Percentiles rank a stretch among this genome's conserved stretches.
Conservation (phyloP, 306 rosid genomes). For the Ceratonia siliqua region DNA sequence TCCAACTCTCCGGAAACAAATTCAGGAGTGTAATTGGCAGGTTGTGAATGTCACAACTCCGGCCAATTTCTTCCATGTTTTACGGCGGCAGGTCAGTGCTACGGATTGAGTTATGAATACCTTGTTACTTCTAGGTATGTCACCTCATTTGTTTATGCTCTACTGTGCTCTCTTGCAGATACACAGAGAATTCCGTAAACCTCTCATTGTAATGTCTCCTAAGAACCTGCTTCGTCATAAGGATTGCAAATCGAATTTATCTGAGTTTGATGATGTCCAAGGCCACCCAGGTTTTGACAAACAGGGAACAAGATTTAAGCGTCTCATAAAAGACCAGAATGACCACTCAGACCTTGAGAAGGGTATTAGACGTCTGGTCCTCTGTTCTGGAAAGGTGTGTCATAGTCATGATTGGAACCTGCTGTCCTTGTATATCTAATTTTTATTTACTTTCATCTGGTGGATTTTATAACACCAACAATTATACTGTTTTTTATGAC, state of each 20-base stretch:
- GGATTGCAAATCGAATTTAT: slow-evolving; percentile 83
- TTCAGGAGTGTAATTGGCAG: slow-evolving; percentile 96
- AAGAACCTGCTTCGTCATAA: slow-evolving; percentile 89
- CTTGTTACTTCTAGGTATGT: slow-evolving; percentile 4
- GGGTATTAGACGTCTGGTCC: slow-evolving; percentile 77
- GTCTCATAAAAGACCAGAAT: slow-evolving; percentile 84
- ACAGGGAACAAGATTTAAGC: slow-evolving; percentile 97
- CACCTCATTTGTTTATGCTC: slow-evolving; percentile 20
- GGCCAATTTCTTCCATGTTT: slow-evolving; percentile 92
- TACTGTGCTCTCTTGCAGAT: slow-evolving; percentile 45
- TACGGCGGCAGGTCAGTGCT: slow-evolving; percentile 75
- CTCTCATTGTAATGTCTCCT: slow-evolving; percentile 90
- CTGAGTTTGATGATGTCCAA: slow-evolving; percentile 90
- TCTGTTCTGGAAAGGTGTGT: slow-evolving; percentile 89
- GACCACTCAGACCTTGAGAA: slow-evolving; percentile 74
- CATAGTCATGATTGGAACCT: slow-evolving; percentile 6
- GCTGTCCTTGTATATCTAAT: background rate
- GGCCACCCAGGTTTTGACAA: slow-evolving; percentile 97
- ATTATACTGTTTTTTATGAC: too few relatives aligned
- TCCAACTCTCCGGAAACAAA: slow-evolving; percentile 83
- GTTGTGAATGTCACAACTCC: slow-evolving; percentile 93
- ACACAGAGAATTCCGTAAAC: slow-evolving; percentile 91
- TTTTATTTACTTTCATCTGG: background rate
- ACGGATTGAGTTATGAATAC: slow-evolving; percentile 24
- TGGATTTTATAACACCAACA: background rate